Base-by-base conservation (phyloP, 495 filamentous ascomycete genomes). In the Neurospora sp. region DNA sequence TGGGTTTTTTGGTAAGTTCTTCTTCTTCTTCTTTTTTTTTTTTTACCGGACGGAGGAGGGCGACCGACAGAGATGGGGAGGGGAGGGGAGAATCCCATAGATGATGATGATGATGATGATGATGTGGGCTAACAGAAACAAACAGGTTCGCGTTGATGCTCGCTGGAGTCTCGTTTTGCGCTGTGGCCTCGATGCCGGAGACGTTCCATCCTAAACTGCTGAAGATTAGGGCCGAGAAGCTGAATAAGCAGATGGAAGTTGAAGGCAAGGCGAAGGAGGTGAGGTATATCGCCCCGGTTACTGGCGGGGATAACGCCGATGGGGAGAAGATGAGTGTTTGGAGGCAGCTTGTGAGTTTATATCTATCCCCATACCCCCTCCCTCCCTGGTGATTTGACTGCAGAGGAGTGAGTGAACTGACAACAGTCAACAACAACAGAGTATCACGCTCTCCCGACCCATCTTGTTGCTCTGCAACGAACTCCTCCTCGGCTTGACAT, bases 401-500 rank as follows among this genome's bases (percentile, higher is more conserved):
- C 35, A 37, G 35, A 37, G 35, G 35, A 37, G 20, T 20, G 4
- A 22, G 20, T 20, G 5, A 27, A 27, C 48, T 59, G 48, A 59
- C 48, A 42, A 45, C 27, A 1, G 31, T 16, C 31, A 27, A 61
- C 71, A 80, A 77, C 31, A 27, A 61, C 71, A 80, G 78, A 76
- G 70, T 76, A 76, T 70, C 20, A 79, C 78, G 4, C 40, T 80
- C 18, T 73, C 84, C 4, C 75, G 88, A 22, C 89, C 89, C 1
- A 74, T 89, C 22, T 75, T 84, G 1, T 87, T 90, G 82, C 81
- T 90, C 22, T 83, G 80, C 71, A 80, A 81, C 40, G 91, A 93
- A 78, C 86, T 87, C 7, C 85, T 93, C 38, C 88, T 93, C 3
- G 81, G 87, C 12, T 84, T 90, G 72, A 86, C 85, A 1, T 89